Evolutionary conservation across 2,329 filamentous ascomycete genomes (phyloP).

Genomic region (Pseudogymnoascus sp.): DNA sequence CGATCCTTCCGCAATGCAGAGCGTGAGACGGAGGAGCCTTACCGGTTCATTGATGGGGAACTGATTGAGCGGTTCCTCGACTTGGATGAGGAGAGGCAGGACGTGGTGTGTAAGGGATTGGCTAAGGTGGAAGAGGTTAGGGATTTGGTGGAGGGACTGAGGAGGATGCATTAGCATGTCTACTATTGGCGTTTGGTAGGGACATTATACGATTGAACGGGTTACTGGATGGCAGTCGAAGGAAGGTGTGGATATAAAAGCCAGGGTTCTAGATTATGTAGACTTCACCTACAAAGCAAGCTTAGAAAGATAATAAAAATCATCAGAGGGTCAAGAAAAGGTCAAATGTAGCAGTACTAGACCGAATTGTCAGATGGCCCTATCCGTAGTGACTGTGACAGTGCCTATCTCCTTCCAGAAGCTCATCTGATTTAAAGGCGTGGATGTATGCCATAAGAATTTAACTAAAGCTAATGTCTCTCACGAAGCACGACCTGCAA

Average conservation of each 20-base stretch:
- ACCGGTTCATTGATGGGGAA: slow-evolving; percentile 87
- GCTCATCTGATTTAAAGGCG: too few species aligned
- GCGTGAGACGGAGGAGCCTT: slow-evolving; percentile 66
- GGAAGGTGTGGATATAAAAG: not conserved
- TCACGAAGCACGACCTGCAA: not conserved
- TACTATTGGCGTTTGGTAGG: not conserved
- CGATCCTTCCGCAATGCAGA: slow-evolving; percentile 74
- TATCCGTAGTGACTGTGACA: too few species aligned
- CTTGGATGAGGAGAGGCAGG: slow-evolving; percentile 53
- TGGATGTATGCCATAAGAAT: not conserved
- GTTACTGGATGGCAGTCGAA: not conserved
- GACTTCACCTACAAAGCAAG: not conserved
- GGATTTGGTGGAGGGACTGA: slow-evolving; percentile 55
- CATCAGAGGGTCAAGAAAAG: not conserved
- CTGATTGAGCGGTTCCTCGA: slow-evolving; percentile 81
- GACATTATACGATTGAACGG: not conserved
- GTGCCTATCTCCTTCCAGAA: too few species aligned
- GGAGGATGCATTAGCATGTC: slow-evolving; percentile 48
- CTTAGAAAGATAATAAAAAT: slow-evolving; percentile 5
- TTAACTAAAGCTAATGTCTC: not conserved
- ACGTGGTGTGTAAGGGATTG: slow-evolving; percentile 47
- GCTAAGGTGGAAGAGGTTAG: slow-evolving; percentile 58
- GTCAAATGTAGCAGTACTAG: too few species aligned
- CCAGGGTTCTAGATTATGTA: not conserved
- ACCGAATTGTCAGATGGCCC: too few species aligned